Evolutionary conservation across 805 yeast genomes (phyloP), one percentile per base, ranked within the genome.

Genomic region (Ogataea saltuana): DNA sequence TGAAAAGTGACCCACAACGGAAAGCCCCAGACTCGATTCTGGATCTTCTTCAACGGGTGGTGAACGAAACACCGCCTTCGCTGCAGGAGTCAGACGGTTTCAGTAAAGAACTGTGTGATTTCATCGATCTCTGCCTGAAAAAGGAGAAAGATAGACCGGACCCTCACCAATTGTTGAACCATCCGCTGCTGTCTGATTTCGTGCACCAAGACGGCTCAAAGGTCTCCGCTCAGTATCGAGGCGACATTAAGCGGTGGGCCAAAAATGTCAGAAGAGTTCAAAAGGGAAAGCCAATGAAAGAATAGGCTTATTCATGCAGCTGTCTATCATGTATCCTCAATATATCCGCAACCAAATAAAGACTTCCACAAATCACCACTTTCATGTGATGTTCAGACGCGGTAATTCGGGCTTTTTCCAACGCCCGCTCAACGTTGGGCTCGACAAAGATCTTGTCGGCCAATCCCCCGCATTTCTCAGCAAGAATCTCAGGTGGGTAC

Each of bases 21-120:
- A 57, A 68, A 74, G 7, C 57, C 1, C 95, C 95, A 3, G 85
- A 87, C 56, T 95, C 97, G 1, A 91, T 93, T 33, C 71, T 93
- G 50, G 99, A 93, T 59, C 71, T 93, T 15, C 65, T 93, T 42
- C 98, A 93, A 67, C 70, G 97, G 55, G 90, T 93, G 32, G 99
- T 93, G 18, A 88, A 90, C 58, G 99, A 93, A 61, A 82, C 81
- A 2, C 89, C 97, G 0, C 99, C 99, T 9, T 69, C 75, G 1
- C 71, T 90, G 35, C 52, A 61, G 23, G 54, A 71, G 48, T 52
- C 58, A 53, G 64, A 73, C 43, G 56, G 78, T 54, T 81, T 69
- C 55, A 76, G 79, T 33, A 51, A 61, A 2, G 70, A 63, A 26
- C 68, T 90, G 50, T 76, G 87, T 50, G 72, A 72, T 38, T 88